Evolutionary conservation across 345 rosid genomes (phyloP).

Genomic region (Eucalyptus globulus): DNA sequence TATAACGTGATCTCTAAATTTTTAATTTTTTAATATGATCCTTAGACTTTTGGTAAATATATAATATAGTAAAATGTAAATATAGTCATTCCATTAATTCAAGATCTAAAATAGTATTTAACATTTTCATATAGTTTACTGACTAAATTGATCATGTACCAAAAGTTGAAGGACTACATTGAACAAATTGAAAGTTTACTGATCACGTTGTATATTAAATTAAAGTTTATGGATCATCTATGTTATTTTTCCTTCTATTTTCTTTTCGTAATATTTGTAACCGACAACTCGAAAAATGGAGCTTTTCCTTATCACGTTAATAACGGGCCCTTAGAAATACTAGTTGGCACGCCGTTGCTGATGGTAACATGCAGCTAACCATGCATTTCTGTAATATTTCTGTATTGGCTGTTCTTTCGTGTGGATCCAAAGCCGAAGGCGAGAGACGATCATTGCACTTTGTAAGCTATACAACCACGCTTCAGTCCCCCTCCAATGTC

Average conservation of each 20-base stretch:
- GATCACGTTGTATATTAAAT: no score
- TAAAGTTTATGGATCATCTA: no score
- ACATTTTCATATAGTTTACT: no score
- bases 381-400: no score
- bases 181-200: fast-evolving
- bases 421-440: neutral
- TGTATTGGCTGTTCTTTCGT: neutral
- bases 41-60: no score
- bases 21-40: no score
- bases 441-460: neutral
- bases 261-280: neutral
- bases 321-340: neutral
- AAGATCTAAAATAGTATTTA: no score
- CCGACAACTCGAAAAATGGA: neutral
- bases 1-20: no score
- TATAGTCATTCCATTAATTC: no score
- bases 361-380: neutral
- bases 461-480: neutral
- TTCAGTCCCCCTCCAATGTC: neutral
- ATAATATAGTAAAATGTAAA: no score
- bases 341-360: neutral
- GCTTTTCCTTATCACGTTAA: neutral
- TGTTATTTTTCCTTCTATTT: neutral
- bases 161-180: no score
- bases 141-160: no score